Evolutionary conservation across 2,329 filamentous ascomycete species (phyloP), one percentile per base, ranked within the genome.

Genomic region (Parastagonospora nodorum): DNA sequence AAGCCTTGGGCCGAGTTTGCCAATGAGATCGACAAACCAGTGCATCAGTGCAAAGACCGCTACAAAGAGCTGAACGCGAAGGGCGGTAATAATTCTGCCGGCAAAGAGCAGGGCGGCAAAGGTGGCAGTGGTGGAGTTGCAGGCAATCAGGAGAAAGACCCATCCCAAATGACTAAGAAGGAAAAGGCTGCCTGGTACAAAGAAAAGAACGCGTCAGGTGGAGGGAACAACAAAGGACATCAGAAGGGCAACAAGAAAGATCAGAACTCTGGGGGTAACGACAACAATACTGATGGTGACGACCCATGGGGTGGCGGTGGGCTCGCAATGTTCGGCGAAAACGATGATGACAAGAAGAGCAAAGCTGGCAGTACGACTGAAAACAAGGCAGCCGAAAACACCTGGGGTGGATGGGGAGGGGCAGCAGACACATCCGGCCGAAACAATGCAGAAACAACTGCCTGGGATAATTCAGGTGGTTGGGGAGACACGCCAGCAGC

Each of bases 1-100:
- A 19, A 10, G 1, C 4, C 55, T 1, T 77, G 72, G 74, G 58
- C 52, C 2, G 38, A 65, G 0, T 74, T 77, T 32, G 66, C 52
- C 0, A 29, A 55, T 5, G 64, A 63, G 10, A 15, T 77, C 2
- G 65, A 61, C 3, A 74, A 74, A 37, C 29, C 46, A 1, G 11
- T 30, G 2, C 2, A 42, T 0, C 29, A 56, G 8, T 69, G 60
- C 32, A 61, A 46, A 14, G 36, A 43, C 0, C 63, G 74, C 12
- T 78, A 69, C 58, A 68, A 67, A 10, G 43, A 73, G 35, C 72
- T 78, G 55, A 72, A 71, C 24, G 65, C 70, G 2, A 50, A 53
- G 1, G 67, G 61, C 24, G 61, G 56, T 51, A 57, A 51, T 14
- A 42, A 52, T 0, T 50, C 57, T 14, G 51, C 42, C 41, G 50